These are phyloP conservation scores for Endocarpon pusillum DNA, from an alignment of 495 filamentous ascomycete genomes.

Conservation along the genomic window DNA sequence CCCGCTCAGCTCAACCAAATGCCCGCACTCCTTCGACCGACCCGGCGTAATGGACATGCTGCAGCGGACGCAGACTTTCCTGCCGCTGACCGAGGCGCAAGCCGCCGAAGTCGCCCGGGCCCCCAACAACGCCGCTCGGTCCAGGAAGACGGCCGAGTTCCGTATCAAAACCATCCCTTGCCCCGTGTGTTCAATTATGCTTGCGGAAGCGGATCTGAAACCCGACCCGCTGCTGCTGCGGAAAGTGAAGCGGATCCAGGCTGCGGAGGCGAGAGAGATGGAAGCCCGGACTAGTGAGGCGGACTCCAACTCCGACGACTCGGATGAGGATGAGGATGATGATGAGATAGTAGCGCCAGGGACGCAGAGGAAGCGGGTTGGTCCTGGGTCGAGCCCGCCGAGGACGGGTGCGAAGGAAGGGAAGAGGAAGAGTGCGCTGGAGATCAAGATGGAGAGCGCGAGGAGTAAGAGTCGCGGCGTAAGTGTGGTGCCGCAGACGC, in stretches of 20 bases:
- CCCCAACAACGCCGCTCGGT: not conserved
- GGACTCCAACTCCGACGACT: too few species aligned
- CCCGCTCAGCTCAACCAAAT: slow-evolving; percentile 58
- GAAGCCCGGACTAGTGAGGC: too few species aligned
- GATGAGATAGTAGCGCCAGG: too few species aligned
- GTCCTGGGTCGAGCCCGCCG: too few species aligned
- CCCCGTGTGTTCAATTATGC: slow-evolving; percentile 27
- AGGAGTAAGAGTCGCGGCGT: too few species aligned
- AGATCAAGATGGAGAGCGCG: too few species aligned
- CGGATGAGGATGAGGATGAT: too few species aligned
- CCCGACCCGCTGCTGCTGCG: slow-evolving; percentile 25
- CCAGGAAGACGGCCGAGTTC: slow-evolving; percentile 2
- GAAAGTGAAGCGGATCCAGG: slow-evolving; percentile 22
- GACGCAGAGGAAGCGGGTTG: too few species aligned
- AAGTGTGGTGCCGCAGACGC: too few species aligned
- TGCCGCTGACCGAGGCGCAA: slow-evolving; percentile 9
- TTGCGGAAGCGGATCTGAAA: slow-evolving; percentile 25
- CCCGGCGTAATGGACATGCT: slow-evolving; percentile 53
- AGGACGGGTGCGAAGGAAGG: too few species aligned
- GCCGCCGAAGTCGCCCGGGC: slow-evolving; percentile 8
- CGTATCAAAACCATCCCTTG: slow-evolving; percentile 25
- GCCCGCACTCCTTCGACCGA: slow-evolving; percentile 71
- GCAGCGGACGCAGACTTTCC: slow-evolving; percentile 12
- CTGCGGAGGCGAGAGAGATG: slow-evolving; percentile 9
- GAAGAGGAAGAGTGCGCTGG: too few species aligned